Base-by-base conservation (phyloP, 345 rosid genomes). In the Linum trigynum region DNA sequence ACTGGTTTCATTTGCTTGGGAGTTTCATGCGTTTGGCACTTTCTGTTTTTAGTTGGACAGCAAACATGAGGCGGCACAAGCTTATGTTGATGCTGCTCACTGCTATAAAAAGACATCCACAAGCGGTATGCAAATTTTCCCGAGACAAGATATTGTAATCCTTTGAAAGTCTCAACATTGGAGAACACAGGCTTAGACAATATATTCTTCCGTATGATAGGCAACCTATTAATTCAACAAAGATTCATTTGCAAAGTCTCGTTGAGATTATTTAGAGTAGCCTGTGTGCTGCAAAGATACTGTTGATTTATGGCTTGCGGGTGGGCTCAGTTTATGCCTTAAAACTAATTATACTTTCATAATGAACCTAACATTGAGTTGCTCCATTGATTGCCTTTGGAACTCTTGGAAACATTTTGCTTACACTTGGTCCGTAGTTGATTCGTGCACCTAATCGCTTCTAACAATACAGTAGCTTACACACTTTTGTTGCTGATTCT, bases 11-110 rank as follows among this genome's bases (percentile, higher is more conserved):
- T 10, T 23, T 8, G 8, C 32, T 23, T 38, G 6, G 2, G 48
- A n/a, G 12, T 75, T 37, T 8, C 45, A 8, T 63, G 68, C 53
- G 68, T 55, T 60, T 42, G 16, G 71, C 55, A 17, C 1, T 41
- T 15, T 73, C 5, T 65, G 59, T 74, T 7, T 79, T 58, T 79
- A 88, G 97, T 70, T 83, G 67, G 92, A 88, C 53, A 86, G 95
- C 88, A 85, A 86, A 67, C 95, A 90, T 66, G 97, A 90, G 81
- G 87, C 87, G 67, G 95, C 95, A 40, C 84, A 83, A 36, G 91
- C 95, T 60, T 86, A 81, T 74, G 95, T 83, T 43, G 92, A 88
- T 71, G 97, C 95, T 77, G 92, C 89, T 71, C 89, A 88, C 66
- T 88, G 90, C 81, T 90, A 88, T 75, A 87, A 87, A 86, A 90